Evolutionary conservation across 2,329 filamentous ascomycete genomes (phyloP), one percentile per base, ranked within the genome.

Genomic region (Chrysosporium keratinophilum): DNA sequence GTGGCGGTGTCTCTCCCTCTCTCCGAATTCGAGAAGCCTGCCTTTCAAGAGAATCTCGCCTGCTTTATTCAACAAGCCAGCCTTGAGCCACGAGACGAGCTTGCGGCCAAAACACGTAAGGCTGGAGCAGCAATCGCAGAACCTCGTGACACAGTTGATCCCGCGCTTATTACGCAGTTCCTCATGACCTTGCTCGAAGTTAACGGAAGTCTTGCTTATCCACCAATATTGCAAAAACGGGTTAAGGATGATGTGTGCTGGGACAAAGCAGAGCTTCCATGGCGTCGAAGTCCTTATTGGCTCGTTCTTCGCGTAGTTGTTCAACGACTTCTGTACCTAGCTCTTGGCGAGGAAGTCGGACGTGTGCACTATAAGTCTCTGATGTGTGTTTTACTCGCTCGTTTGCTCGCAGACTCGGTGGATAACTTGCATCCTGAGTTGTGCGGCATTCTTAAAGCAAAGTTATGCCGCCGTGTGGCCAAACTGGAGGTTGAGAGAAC

Each of bases 201-300:
- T 3, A 54, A 73, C 1, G 76, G 76, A 0, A 49, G 57, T 1
- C 53, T 61, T 0, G 52, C 57, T 3, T 14, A 62, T 0, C 58
- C 60, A 0, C 5, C 47, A 0, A 75, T 39, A 12, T 17, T 56
- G 17, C 33, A 31, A 35, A 55, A 55, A 35, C 40, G 45, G 10
- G 54, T 52, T 0, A 73, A 77, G 1, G 78, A 82, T 39, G 78
- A 82, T 12, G 71, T 80, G 0, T 54, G 77, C 9, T 80, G 70
- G 67, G 55, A 59, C 1, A 45, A 63, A 52, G 54, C 56, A 12
- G 56, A 56, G 0, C 41, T 50, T 0, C 76, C 75, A 0, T 82
- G 78, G 79, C 66, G 73, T 10, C 64, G 75, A 43, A 81, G 78
- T 11, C 67, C 78, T 0, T 55, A 76, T 0, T 83, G 78, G 78